phyloP scores from a whole-genome alignment of 192 early-diverging fungal genomes.

The Coemansia sp. region DNA sequence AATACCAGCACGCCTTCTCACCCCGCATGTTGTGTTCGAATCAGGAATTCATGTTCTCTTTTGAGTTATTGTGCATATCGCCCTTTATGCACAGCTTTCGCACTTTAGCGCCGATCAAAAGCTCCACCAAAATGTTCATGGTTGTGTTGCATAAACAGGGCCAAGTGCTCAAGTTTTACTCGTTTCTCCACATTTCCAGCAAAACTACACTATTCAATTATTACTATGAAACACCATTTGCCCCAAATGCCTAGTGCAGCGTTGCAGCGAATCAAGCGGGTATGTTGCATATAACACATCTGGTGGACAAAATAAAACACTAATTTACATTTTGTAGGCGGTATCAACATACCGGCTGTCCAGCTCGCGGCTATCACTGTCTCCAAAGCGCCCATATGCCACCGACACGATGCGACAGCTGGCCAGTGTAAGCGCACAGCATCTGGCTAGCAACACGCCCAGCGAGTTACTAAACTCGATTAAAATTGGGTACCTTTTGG shows the following conservation, averaged over 20 bases:
- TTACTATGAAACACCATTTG: background rate
- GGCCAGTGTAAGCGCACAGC: background rate
- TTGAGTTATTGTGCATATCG: background rate
- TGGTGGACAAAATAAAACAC: background rate
- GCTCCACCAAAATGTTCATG: background rate
- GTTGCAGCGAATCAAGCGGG: constrained; percentile 2
- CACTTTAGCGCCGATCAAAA: background rate
- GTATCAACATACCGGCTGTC: constrained; percentile 1
- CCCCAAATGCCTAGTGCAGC: background rate
- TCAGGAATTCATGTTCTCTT: background rate
- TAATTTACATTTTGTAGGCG: background rate
- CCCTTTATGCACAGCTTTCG: background rate
- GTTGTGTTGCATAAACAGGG: background rate
- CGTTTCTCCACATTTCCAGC: constrained; percentile 9
- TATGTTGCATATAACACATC: background rate
- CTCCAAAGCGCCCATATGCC: background rate
- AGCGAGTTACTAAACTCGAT: background rate
- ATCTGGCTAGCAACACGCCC: background rate
- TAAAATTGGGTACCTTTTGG: constrained; percentile 35
- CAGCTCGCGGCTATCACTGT: background rate
- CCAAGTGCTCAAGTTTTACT: background rate
- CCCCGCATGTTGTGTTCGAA: background rate
- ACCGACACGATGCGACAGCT: background rate
- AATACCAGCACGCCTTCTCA: background rate
- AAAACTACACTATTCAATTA: background rate